Conservation (phyloP, 1,284 basidiomycete genomes). For the Veloboletus limbatus region DNA sequence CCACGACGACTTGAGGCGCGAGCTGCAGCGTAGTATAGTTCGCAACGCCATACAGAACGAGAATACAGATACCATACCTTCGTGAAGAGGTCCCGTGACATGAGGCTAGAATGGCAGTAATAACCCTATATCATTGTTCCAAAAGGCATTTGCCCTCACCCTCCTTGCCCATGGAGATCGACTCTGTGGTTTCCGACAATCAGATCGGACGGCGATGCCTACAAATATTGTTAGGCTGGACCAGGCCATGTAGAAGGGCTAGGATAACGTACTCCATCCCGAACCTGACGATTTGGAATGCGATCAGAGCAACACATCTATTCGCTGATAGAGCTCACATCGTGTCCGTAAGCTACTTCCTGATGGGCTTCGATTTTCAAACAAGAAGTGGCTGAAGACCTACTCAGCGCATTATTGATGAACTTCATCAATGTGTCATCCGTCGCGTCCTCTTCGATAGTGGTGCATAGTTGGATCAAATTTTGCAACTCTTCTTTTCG, state of each 20-base stretch:
- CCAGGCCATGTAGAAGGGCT: not conserved
- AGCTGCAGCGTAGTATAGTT: constrained; percentile 14
- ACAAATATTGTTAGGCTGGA: not conserved
- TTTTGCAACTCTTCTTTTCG: constrained; percentile 40
- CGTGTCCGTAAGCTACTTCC: not conserved
- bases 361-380: not conserved
- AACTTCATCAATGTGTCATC: constrained; percentile 40
- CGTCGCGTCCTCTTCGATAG: constrained; percentile 24
- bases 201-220: constrained; percentile 9
- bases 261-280: constrained; percentile 20
- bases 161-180: constrained; percentile 16
- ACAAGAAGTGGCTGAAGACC: constrained; percentile 15
- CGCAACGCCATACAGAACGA: not conserved
- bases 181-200: constrained; percentile 13
- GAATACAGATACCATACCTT: constrained; percentile 16
- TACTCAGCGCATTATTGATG: constrained; percentile 53
- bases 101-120: constrained; percentile 17
- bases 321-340: constrained; percentile 13
- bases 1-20: constrained; percentile 22
- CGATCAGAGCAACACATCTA: not conserved
- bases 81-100: constrained; percentile 27
- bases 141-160: constrained; percentile 16
- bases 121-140: not conserved
- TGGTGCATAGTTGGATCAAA: constrained; percentile 40
- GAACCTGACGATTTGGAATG: not conserved